A percentile compares a stretch with the other conserved stretches of the same genome.
These are phyloP conservation scores for Debaryomyces fabryi DNA, from an alignment of 1,139 yeast genomes.

Conservation along the genomic window DNA sequence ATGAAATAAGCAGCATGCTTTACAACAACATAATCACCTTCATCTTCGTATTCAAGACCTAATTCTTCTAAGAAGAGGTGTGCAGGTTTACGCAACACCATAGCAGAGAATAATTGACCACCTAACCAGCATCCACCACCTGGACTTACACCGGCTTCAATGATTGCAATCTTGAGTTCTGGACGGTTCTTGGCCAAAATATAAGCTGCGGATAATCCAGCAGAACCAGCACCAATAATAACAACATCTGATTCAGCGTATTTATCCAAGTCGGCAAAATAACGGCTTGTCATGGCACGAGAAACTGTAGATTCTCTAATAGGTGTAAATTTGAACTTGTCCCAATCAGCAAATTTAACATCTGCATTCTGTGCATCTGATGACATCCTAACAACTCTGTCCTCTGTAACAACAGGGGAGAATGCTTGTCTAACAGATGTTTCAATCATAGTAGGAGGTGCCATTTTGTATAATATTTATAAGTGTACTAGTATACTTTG, in stretches of 20 bases:
- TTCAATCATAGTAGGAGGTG: slow-evolving; percentile 41
- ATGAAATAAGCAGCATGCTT: slow-evolving; percentile 81
- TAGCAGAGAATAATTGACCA: slow-evolving; percentile 78
- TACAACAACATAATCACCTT: slow-evolving; percentile 79
- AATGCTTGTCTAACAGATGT: slow-evolving; percentile 21
- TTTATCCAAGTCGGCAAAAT: slow-evolving; percentile 73
- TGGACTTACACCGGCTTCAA: slow-evolving; percentile 74
- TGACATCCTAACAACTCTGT: slow-evolving; percentile 11
- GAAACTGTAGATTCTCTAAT: slow-evolving; percentile 80
- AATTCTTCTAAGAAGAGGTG: slow-evolving; percentile 66
- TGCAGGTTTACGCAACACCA: slow-evolving; percentile 81
- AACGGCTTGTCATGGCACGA: slow-evolving; percentile 81
- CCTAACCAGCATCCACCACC: slow-evolving; percentile 87
- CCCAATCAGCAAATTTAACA: slow-evolving; percentile 58
- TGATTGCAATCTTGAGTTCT: slow-evolving; percentile 71
- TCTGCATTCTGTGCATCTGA: slow-evolving; percentile 21
- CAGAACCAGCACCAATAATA: slow-evolving; percentile 78
- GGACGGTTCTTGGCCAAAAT: slow-evolving; percentile 75
- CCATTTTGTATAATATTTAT: slow-evolving; percentile 22
- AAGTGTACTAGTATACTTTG: neutral
- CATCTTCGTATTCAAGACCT: slow-evolving; percentile 72
- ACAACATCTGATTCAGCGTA: slow-evolving; percentile 77
- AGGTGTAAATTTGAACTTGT: slow-evolving; percentile 66
- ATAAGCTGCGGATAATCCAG: slow-evolving; percentile 77
- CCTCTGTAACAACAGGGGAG: slow-evolving; percentile 1